These are phyloP conservation scores for Priceomyces haplophilus DNA, from an alignment of 805 yeast species.

Conservation along the genomic window DNA sequence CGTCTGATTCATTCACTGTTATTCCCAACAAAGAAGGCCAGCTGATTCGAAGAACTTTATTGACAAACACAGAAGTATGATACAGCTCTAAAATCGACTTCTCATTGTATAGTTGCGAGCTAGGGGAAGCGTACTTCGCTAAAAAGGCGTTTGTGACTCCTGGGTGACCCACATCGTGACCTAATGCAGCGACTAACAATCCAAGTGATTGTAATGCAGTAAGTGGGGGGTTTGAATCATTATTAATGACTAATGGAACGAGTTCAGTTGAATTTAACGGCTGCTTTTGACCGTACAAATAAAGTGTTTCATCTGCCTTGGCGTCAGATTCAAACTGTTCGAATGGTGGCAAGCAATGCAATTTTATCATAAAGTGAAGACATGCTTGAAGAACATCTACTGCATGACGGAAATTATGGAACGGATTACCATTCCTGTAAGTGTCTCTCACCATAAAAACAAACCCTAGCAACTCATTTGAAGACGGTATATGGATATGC, in stretches of 20 bases:
- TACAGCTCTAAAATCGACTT: constrained; percentile 77
- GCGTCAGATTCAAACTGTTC: constrained; percentile 34
- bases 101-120: constrained; percentile 59
- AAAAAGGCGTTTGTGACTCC: constrained; percentile 85
- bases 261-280: constrained; percentile 1
- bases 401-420: constrained; percentile 95
- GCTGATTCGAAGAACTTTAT: constrained; percentile 31
- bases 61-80: constrained; percentile 65
- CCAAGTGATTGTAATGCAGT: constrained; percentile 50
- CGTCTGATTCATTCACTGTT: constrained; percentile 10
- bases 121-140: constrained; percentile 55
- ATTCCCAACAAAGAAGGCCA: constrained; percentile 33
- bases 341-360: constrained; percentile 38
- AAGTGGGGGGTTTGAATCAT: constrained; percentile 21
- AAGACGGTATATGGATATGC: constrained; percentile 16
- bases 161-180: constrained; percentile 97
- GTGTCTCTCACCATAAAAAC: constrained; percentile 69
- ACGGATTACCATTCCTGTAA: constrained; percentile 81
- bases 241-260: background rate
- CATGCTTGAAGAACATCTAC: constrained; percentile 93
- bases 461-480: constrained; percentile 53
- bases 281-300: constrained; percentile 7
- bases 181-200: constrained; percentile 76
- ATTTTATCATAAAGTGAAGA: constrained; percentile 55
- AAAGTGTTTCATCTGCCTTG: constrained; percentile 24